phyloP scores from a whole-genome alignment of 768 basidiomycete genomes.

The Tulasnella calospora region DNA sequence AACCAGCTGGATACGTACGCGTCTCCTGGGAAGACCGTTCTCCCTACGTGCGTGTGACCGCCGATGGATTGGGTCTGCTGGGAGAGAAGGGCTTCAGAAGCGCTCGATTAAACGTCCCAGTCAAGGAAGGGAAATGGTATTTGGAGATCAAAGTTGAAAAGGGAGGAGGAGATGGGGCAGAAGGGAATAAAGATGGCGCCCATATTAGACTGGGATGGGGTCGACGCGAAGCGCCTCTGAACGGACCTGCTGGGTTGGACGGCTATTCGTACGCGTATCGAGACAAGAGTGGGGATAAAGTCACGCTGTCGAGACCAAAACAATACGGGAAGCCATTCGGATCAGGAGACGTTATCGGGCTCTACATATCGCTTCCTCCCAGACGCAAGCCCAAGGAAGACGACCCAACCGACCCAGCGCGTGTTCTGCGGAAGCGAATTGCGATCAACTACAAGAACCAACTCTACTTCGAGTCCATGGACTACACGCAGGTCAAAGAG shows the following conservation, averaged over 20 bases:
- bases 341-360: slow-evolving; percentile 85
- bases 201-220: slow-evolving; percentile 91
- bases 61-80: slow-evolving; percentile 66
- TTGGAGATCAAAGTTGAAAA: slow-evolving; percentile 80
- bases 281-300: slow-evolving; percentile 89
- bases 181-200: slow-evolving; percentile 47
- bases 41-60: slow-evolving; percentile 69
- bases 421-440: slow-evolving; percentile 81
- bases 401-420: slow-evolving; percentile 74
- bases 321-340: slow-evolving; percentile 70
- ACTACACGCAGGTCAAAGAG: slow-evolving; percentile 84
- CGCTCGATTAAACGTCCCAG: slow-evolving; percentile 81
- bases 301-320: slow-evolving; percentile 73
- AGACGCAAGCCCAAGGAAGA: slow-evolving; percentile 52
- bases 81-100: slow-evolving; percentile 89
- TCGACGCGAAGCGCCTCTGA: slow-evolving; percentile 85
- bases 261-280: slow-evolving; percentile 89
- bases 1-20: slow-evolving; percentile 57
- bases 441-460: slow-evolving; percentile 96
- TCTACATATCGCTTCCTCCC: slow-evolving; percentile 85
- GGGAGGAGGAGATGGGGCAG: slow-evolving; percentile 59
- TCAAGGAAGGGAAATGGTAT: slow-evolving; percentile 89
- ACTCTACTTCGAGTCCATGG: slow-evolving; percentile 90
- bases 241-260: slow-evolving; percentile 88
- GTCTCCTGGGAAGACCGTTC: slow-evolving; percentile 91